Evolutionary conservation across 2,329 filamentous ascomycete genomes (phyloP).

Genomic region (Cladosporium sp.): DNA sequence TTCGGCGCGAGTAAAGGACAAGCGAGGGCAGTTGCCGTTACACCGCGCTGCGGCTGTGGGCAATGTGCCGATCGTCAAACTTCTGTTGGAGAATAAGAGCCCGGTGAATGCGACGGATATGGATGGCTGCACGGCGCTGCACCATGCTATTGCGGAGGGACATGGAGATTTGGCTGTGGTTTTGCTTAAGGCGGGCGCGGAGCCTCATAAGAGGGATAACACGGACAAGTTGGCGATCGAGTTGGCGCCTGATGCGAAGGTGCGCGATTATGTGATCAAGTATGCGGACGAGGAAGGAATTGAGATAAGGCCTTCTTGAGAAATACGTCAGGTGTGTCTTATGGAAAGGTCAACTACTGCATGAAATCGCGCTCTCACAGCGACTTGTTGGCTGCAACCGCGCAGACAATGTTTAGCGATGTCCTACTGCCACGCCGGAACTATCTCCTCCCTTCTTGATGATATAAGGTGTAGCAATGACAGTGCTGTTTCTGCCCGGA

Average conservation of each 20-base stretch:
- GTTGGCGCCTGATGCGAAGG: slow-evolving; percentile 82
- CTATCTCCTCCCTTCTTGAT: no score
- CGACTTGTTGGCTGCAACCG: no score
- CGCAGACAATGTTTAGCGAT: no score
- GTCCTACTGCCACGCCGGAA: no score
- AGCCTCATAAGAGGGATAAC: slow-evolving; percentile 71
- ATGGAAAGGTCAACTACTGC: no score
- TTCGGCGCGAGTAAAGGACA: slow-evolving; percentile 78
- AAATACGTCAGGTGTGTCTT: no score
- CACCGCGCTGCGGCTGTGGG: slow-evolving; percentile 91
- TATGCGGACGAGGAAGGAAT: slow-evolving; percentile 84
- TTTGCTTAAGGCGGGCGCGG: slow-evolving; percentile 81
- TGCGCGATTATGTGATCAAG: slow-evolving; percentile 72
- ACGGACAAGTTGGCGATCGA: slow-evolving; percentile 74
- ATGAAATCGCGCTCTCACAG: no score
- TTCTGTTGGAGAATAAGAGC: slow-evolving; percentile 74
- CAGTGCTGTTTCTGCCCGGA: no score
- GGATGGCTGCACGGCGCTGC: slow-evolving; percentile 82
- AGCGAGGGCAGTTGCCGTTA: slow-evolving; percentile 82
- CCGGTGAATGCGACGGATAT: slow-evolving; percentile 81
- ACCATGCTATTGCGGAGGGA: slow-evolving; percentile 78
- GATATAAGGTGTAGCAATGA: no score
- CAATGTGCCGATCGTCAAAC: slow-evolving; percentile 79
- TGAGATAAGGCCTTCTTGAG: slow-evolving; percentile 41
- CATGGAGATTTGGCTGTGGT: slow-evolving; percentile 79